Evolutionary conservation across 2,329 filamentous ascomycete species (phyloP), one percentile per base, ranked within the genome.

Genomic region (Reticulascus tulasneorum): DNA sequence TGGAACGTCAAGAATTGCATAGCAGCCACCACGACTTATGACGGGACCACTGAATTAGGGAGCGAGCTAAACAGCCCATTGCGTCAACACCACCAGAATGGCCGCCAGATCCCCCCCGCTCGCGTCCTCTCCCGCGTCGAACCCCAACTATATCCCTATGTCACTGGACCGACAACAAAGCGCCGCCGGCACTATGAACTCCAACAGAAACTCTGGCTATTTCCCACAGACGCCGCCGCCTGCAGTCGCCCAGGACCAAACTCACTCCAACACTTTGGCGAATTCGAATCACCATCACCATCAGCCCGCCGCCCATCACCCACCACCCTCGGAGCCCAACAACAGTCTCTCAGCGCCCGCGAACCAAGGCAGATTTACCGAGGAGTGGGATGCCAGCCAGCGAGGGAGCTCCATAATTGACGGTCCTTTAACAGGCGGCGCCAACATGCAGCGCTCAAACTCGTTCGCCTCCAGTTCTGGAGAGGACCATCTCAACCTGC

Each of bases 341-440:
- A 26, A 27, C n/a, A n/a, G n/a, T n/a, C n/a, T n/a, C n/a, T n/a
- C 13, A n/a, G 17, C 23, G 21, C 12, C n/a, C 30, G 17, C 24
- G 19, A 31, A 28, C 23, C 55, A 57, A 29, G 69, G 77, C 43
- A 76, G 69, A 48, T 84, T 85, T 51, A 79, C 75, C 48, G 82
- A 87, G 56, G 77, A 84, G 64, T 86, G 82, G 71, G 81, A 85
- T 62, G 78, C 77, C 33, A 79, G 73, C 50, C 79, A 78, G 50
- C 75, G 81, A 45, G 82, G 79, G 29, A 77, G 76, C 49, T 84
- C 81, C 23, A 69, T 84, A 39, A 53, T 80, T 42, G 75, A 79
- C 51, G 71, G 67, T 31, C 62, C 62, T 23, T n/a, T n/a, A n/a
- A n/a, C n/a, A n/a, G 19, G 39, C 43, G 34, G 45, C 48, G 29